Percentiles rank a stretch among this genome's conserved stretches.
Evolutionary conservation across 2,329 filamentous ascomycete species (phyloP).

Genomic region (Piedraia hortae): DNA sequence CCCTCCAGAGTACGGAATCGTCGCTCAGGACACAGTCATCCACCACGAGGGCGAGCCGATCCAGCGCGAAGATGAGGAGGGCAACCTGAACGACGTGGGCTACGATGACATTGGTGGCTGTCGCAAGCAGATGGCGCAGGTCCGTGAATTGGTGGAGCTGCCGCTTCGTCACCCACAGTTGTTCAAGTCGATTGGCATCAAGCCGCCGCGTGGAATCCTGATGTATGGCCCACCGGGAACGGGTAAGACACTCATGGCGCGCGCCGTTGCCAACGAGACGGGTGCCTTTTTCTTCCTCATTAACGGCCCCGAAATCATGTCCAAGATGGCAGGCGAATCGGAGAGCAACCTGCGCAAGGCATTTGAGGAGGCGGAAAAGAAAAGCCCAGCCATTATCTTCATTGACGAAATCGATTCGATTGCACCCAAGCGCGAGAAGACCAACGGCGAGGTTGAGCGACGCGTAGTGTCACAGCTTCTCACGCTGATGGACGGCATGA

Average conservation of each 20-base stretch:
- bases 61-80: constrained; percentile 95
- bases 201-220: constrained; percentile 91
- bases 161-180: constrained; percentile 90
- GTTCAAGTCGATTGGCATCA: constrained; percentile 99
- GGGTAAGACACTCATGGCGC: constrained; percentile 97
- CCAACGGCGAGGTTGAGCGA: constrained; percentile 93
- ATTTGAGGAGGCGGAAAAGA: constrained; percentile 99
- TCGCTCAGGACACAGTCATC: constrained; percentile 94
- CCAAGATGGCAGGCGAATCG: constrained; percentile 98
- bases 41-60: constrained; percentile 95
- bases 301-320: constrained; percentile 99
- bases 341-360: constrained; percentile 95
- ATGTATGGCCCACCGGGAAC: constrained; percentile 88
- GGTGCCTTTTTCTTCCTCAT: constrained; percentile 98
- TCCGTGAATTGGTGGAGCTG: constrained; percentile 92
- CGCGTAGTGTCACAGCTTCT: constrained; percentile 91
- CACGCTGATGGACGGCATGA: constrained; percentile 99
- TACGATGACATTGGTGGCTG: constrained; percentile 99
- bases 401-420: constrained; percentile 99
- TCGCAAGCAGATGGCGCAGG: constrained; percentile 99
- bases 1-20: constrained; percentile 92
- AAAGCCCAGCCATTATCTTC: constrained; percentile 96
- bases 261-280: constrained; percentile 94
- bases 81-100: constrained; percentile 94
- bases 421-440: constrained; percentile 98